These are phyloP conservation scores for Pseudogymnoascus sp. DNA, from an alignment of 2,329 filamentous ascomycete genomes.

Conservation along the genomic window DNA sequence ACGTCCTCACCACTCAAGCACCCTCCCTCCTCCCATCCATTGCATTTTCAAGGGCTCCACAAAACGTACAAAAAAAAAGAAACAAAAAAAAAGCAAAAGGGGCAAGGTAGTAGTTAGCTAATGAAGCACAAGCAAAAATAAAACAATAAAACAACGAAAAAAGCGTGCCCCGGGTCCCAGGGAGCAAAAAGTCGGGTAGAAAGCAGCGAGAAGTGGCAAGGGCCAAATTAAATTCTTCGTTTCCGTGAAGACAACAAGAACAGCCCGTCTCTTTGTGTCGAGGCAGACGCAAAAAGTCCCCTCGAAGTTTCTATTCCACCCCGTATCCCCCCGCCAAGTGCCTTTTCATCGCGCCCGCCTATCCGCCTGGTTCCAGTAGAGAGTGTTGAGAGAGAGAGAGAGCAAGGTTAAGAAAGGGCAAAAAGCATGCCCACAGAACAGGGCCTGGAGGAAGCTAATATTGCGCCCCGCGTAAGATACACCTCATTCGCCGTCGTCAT, in stretches of 20 bases:
- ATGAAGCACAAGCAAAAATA: conserved; percentile 1
- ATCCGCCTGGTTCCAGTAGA: conserved; percentile 6
- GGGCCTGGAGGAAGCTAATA: neutral
- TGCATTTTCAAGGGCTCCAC: conserved; percentile 6
- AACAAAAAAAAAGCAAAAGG: neutral
- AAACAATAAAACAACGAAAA: conserved; percentile 6
- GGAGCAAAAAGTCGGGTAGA: neutral
- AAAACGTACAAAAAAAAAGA: conserved; percentile 5
- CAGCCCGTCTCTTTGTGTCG: neutral
- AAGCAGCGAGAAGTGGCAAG: conserved; percentile 6
- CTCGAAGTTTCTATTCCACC: neutral
- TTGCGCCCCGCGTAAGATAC: conserved; percentile 3
- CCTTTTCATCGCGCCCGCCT: neutral
- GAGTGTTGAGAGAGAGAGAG: neutral
- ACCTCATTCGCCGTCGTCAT: conserved; percentile 7
- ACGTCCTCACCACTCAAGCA: conserved; percentile 6
- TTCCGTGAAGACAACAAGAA: conserved; percentile 6
- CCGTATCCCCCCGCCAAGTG: neutral
- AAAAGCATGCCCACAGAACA: conserved; percentile 4
- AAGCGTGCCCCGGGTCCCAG: neutral
- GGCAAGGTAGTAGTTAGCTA: conserved; percentile 2
- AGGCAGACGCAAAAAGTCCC: neutral
- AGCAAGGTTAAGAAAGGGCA: neutral
- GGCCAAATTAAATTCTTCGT: conserved; percentile 4
- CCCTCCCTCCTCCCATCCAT: conserved; percentile 2